Conservation (phyloP, 805 yeast genomes). For the Candida maltosa region DNA sequence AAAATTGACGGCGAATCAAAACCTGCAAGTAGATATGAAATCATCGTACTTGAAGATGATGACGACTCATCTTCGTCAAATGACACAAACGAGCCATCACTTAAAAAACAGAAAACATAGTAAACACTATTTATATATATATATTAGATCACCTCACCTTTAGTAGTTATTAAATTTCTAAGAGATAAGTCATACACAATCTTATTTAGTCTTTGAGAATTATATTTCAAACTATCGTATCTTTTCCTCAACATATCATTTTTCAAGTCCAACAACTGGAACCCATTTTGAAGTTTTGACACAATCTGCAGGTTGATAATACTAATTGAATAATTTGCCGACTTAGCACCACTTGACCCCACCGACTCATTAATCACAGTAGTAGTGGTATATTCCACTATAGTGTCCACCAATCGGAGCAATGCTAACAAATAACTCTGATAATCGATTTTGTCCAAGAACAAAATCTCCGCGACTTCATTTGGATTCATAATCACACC, state of each 20-base stretch:
- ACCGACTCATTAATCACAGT: slow-evolving; percentile 19
- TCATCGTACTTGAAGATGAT: not conserved
- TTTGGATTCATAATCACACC: slow-evolving; percentile 20
- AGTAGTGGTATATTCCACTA: slow-evolving; percentile 23
- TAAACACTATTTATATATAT: no score
- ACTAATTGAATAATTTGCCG: slow-evolving; percentile 15
- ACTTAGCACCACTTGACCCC: slow-evolving; percentile 2
- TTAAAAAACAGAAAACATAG: not conserved
- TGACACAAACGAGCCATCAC: not conserved
- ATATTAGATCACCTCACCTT: slow-evolving; percentile 10
- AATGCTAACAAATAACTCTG: slow-evolving; percentile 19
- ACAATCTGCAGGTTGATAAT: slow-evolving; percentile 20
- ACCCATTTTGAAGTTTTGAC: slow-evolving; percentile 21
- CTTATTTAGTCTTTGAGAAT: slow-evolving; percentile 21
- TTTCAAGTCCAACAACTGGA: slow-evolving; percentile 25
- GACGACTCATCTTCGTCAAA: no score
- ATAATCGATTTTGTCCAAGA: slow-evolving; percentile 13
- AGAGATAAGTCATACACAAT: slow-evolving; percentile 23
- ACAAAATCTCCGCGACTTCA: slow-evolving; percentile 10
- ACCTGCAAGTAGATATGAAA: not conserved
- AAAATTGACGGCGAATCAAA: not conserved
- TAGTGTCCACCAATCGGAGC: slow-evolving; percentile 17
- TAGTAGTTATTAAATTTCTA: slow-evolving; percentile 13
- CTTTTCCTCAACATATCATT: slow-evolving; percentile 24
- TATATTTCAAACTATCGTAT: slow-evolving; percentile 27